Percentiles rank a stretch among this genome's conserved stretches.
phyloP scores from a whole-genome alignment of 148 eudicot genomes.

The Nepenthes gracilis region DNA sequence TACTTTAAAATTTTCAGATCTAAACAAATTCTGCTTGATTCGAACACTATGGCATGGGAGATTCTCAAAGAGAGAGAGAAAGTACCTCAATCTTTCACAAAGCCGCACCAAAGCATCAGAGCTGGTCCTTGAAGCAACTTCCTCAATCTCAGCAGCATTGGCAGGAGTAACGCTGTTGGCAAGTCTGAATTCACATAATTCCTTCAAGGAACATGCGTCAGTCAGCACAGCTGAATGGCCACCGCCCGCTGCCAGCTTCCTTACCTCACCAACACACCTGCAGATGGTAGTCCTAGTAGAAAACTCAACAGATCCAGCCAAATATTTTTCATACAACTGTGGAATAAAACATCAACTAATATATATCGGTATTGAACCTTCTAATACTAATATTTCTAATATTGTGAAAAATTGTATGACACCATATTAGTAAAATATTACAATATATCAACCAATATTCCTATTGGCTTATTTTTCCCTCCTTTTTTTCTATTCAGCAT shows the following conservation, averaged over 20 bases:
- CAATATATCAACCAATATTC: no score
- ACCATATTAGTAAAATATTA: no score
- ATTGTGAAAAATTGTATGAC: no score
- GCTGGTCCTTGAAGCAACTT: slow-evolving; percentile 81
- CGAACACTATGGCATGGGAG: no score
- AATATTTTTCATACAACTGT: background rate
- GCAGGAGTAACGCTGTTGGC: slow-evolving; percentile 53
- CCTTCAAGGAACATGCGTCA: slow-evolving; percentile 89
- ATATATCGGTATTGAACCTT: no score
- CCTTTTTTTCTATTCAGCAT: no score
- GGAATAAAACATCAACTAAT: no score
- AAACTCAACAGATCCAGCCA: background rate
- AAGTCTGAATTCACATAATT: slow-evolving; percentile 86
- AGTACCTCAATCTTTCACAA: slow-evolving; percentile 83
- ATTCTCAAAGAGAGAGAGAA: no score
- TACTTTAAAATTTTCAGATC: no score
- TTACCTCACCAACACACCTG: slow-evolving; percentile 98
- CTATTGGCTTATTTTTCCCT: no score
- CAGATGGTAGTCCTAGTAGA: slow-evolving; percentile 4
- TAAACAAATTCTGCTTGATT: no score
- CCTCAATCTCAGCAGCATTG: slow-evolving; percentile 74
- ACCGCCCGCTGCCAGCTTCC: slow-evolving; percentile 95
- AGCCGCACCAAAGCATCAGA: slow-evolving; percentile 85
- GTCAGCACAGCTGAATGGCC: slow-evolving; percentile 97
- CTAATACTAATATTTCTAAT: no score